Evolutionary conservation across 805 yeast species (phyloP), one percentile per base, ranked within the genome.

Genomic region (Candida cerambycidarum): DNA sequence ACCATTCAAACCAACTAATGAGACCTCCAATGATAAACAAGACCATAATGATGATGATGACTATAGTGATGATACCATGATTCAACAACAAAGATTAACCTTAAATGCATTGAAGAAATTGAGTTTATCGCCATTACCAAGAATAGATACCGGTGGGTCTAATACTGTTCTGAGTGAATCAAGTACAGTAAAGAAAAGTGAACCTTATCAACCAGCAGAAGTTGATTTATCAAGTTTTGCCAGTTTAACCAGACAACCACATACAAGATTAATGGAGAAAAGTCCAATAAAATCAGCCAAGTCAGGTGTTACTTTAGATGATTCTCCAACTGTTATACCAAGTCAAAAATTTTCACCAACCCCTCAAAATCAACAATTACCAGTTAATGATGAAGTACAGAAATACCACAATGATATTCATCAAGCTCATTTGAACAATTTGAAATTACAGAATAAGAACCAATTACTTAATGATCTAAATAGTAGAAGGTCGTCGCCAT

Each of bases 121-220:
- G 45, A 63, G 69, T 43, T 59, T 70, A 36, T 65, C 71, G 12
- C 73, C 73, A 6, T 63, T 69, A 49, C 71, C 72, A 5, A 61
- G 63, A 8, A 53, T 56, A 5, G 59, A 63, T 33, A 29, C 41
- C 31, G 43, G 19, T 15, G 32, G 36, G 17, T 25, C 39, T 12
- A 30, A 24, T 28, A 18, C 25, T 7, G 25, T 3, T 14, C 24
- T 27, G 24, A 36, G 17, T 17, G 28, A 28, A 27, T 16, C 39
- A 4, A 27, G 24, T 18, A 14, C 28, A 3, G 14, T 13, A 4
- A 40, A 33, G 38, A 42, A 38, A 43, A 43, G 38, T 13, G 65
- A 59, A 40, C 75, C 74, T 1, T 71, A 70, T 50, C 67, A 67
- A 45, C 76, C 76, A 1, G 75, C 76, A 2, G 71, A 69, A 45